phyloP scores from a whole-genome alignment of 2,329 filamentous ascomycete genomes.

The Passalora sequoiae region DNA sequence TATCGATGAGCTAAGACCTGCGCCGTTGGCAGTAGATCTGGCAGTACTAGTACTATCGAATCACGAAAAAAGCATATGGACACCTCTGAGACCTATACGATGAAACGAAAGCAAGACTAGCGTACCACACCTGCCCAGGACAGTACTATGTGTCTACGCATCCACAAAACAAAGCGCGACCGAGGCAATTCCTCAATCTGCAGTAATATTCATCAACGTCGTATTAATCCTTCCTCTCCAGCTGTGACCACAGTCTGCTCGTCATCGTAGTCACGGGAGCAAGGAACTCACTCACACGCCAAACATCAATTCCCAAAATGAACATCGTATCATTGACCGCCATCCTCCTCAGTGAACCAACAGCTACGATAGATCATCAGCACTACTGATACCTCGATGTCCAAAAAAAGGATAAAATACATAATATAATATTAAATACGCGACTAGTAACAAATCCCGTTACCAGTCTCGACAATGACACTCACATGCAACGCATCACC shows the following conservation, averaged over 20 bases:
- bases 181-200: slow-evolving; percentile 15
- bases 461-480: slow-evolving; percentile 34
- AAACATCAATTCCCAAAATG: slow-evolving; percentile 25
- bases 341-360: slow-evolving; percentile 19
- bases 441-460: slow-evolving; percentile 35
- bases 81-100: no score
- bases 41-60: no score
- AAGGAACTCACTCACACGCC: slow-evolving; percentile 25
- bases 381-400: slow-evolving; percentile 34
- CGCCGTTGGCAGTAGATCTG: no score
- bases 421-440: no score
- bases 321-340: slow-evolving; percentile 14
- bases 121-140: no score
- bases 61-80: no score
- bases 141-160: no score
- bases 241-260: slow-evolving; percentile 2
- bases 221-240: slow-evolving; percentile 16
- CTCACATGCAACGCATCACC: slow-evolving; percentile 32
- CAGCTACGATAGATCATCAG: slow-evolving; percentile 34
- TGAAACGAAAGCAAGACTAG: no score
- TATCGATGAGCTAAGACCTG: no score
- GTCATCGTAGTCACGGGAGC: neutral
- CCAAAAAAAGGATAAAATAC: no score
- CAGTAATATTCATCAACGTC: slow-evolving; percentile 20
- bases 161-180: no score